phyloP scores from a whole-genome alignment of 352 stramenopile genomes.

The Globisporangium megalacanthum region DNA sequence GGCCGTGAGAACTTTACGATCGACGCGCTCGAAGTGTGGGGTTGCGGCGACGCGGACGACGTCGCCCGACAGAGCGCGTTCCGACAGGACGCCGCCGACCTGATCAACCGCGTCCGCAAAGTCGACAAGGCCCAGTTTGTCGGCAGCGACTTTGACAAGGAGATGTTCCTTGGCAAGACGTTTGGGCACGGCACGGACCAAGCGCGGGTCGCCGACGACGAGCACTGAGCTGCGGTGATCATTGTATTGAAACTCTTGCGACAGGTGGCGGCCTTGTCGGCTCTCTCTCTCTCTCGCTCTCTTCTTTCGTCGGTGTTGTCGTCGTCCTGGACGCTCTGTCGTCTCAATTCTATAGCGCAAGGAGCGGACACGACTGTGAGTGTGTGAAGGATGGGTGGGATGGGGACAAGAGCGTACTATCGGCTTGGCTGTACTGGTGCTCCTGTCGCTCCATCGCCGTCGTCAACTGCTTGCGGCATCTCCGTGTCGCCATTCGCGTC shows the following conservation, averaged over 20 bases:
- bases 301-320: background rate
- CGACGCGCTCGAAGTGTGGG: conserved; percentile 75
- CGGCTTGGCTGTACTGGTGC: conserved; percentile 10
- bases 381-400: background rate
- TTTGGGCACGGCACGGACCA: conserved; percentile 69
- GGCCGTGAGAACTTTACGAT: conserved; percentile 52
- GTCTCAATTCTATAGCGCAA: conserved; percentile 4
- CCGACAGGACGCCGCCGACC: conserved; percentile 70
- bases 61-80: conserved; percentile 45
- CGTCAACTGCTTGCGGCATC: conserved; percentile 12
- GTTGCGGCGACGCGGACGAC: conserved; percentile 62
- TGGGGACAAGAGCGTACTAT: conserved; percentile 6
- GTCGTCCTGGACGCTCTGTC: background rate
- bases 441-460: background rate
- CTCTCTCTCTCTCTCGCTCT: background rate
- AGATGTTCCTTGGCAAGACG: conserved; percentile 76
- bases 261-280: background rate
- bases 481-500: conserved; percentile 9
- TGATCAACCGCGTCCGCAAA: conserved; percentile 79
- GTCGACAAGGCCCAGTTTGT: conserved; percentile 85
- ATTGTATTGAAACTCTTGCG: background rate
- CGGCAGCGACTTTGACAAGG: conserved; percentile 79
- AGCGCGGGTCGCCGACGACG: conserved; percentile 61
- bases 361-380: background rate
- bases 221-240: conserved; percentile 22